phyloP scores from a whole-genome alignment of 2,329 filamentous ascomycete genomes.

The Pseudocercospora crystallina region DNA sequence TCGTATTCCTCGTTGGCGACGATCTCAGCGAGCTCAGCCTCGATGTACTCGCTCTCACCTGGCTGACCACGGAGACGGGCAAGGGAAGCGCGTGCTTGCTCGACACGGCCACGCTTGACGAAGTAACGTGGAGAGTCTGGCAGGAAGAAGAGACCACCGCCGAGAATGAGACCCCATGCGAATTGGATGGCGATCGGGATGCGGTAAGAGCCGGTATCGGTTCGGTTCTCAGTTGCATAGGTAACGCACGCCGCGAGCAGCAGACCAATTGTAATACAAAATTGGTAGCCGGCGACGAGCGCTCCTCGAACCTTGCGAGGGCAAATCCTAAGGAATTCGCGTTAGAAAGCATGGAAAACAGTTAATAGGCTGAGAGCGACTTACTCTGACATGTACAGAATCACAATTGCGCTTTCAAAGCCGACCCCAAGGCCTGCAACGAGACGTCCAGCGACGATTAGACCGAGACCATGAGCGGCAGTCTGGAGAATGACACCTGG shows the following conservation, averaged over 20 bases:
- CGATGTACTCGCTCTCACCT: conserved; percentile 69
- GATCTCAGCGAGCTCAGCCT: conserved; percentile 78
- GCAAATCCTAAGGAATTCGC: conserved; percentile 46
- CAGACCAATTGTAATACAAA: conserved; percentile 74
- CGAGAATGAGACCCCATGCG: conserved; percentile 76
- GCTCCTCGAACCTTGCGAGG: conserved; percentile 64
- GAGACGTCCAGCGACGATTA: conserved; percentile 71
- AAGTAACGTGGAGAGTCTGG: conserved; percentile 85
- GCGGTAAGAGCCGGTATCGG: conserved; percentile 68
- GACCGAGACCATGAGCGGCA: conserved; percentile 55
- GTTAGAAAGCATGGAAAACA: too few relatives aligned
- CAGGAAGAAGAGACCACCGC: conserved; percentile 68
- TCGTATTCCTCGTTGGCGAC: conserved; percentile 89
- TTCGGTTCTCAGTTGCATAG: conserved; percentile 65
- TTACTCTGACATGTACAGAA: conserved; percentile 78
- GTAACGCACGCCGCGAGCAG: conserved; percentile 69
- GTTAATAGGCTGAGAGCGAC: too few relatives aligned
- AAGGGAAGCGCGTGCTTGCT: conserved; percentile 63
- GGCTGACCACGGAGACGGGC: conserved; percentile 72
- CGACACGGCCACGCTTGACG: conserved; percentile 73
- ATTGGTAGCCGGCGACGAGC: conserved; percentile 79
- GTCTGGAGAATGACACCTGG: conserved; percentile 63
- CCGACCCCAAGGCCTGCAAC: conserved; percentile 76
- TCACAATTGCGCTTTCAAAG: conserved; percentile 77
- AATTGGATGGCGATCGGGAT: conserved; percentile 81